phyloP scores from a whole-genome alignment of 2,329 filamentous ascomycete genomes.

The Epichloe glyceriae region DNA sequence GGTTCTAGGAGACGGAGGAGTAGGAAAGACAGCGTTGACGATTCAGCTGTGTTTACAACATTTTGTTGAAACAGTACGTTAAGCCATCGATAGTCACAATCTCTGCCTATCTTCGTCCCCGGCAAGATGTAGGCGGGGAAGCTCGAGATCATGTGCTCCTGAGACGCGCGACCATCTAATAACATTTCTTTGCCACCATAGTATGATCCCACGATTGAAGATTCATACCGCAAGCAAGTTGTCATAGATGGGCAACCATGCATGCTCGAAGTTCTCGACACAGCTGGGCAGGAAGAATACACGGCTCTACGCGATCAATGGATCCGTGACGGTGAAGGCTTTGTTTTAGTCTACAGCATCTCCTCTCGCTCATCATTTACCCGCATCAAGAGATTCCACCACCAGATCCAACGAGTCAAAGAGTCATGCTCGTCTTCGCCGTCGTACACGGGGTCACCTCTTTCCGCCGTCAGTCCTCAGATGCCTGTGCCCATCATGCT shows the following conservation, averaged over 20 bases:
- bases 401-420: constrained; percentile 95
- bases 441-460: constrained; percentile 63
- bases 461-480: constrained; percentile 44
- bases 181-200: constrained; percentile 17
- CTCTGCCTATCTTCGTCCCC: not conserved
- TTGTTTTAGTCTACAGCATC: constrained; percentile 96
- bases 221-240: constrained; percentile 78
- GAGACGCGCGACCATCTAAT: not conserved
- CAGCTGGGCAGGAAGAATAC: constrained; percentile 96
- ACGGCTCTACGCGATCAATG: constrained; percentile 93
- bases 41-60: constrained; percentile 97
- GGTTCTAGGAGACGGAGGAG: constrained; percentile 86
- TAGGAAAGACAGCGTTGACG: constrained; percentile 86
- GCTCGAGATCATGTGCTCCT: not conserved
- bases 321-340: constrained; percentile 96
- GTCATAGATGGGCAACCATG: constrained; percentile 91
- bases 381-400: constrained; percentile 89
- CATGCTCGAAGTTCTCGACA: constrained; percentile 96
- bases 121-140: not conserved
- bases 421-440: constrained; percentile 71
- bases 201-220: constrained; percentile 82
- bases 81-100: not conserved
- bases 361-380: constrained; percentile 91
- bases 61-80: constrained; percentile 80
- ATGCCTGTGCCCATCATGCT: constrained; percentile 88